Base-by-base conservation (phyloP, 2,329 filamentous ascomycete genomes). In the Didymosphaeria variabile region DNA sequence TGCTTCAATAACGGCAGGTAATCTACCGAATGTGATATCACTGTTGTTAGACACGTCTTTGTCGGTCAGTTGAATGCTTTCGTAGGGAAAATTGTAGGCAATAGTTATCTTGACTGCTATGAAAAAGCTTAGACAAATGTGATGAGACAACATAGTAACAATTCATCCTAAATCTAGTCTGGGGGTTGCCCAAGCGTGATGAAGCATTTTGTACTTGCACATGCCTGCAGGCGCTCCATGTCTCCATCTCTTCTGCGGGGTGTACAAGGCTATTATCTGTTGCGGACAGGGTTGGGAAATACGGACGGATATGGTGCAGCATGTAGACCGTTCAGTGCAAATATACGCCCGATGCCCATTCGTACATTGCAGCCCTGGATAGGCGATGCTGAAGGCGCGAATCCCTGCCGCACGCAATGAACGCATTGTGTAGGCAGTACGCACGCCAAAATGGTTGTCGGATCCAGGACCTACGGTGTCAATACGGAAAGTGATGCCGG, bases 61-160 rank as follows among this genome's bases (percentile, higher is more conserved):
- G 10, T 70, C 67, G 7, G 59, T 58, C 31, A 74, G 53, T 29
- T 71, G 68, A 10, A 67, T 56, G 29, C 58, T 57, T 49, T 74
- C 72, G 31, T 67, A 73, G 12, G 62, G 62, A 32, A 74, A 74
- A 34, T 75, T 75, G 60, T 66, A 59, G 7, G 66, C 57, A 31
- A 38, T 49, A 52, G 59, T 31, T 5, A 49, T 21, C 10, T 60
- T 21, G 31, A 62, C 7, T 12, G 21, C 38, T 15, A 62, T 17
- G 21, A 45, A n/a, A 23, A 42, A 49, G 2, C 56, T 15, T 8
- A 58, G 15, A 45, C 12, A 36, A 8, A 12, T 26, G 19, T 23
- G 8, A 9, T 26, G 13, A 36, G 34, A 58, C 36, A 59, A n/a
- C 61, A 68, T 68, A 4, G 6, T 61, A 32, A 23, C 42, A 21